These are phyloP conservation scores for Crithidia expoeki DNA, from an alignment of 208 protist genomes.

Conservation along the genomic window DNA sequence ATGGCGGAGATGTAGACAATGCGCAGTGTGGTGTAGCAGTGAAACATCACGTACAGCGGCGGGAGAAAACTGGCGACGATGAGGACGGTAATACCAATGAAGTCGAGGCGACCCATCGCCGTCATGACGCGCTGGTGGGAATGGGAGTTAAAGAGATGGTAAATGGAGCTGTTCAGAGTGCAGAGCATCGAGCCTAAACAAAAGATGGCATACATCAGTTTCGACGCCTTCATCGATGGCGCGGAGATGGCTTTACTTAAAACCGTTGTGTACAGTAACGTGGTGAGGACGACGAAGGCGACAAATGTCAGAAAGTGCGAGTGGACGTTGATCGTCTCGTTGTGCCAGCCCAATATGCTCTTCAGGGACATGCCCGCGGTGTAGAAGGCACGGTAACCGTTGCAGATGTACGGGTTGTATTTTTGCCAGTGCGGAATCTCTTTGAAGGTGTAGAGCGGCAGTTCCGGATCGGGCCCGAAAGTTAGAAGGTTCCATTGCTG, in stretches of 20 bases:
- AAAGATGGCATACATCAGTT: constrained; percentile 73
- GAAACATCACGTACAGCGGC: constrained; percentile 79
- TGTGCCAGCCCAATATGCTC: constrained; percentile 80
- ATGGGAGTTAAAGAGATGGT: constrained; percentile 76
- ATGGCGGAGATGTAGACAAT: constrained; percentile 74
- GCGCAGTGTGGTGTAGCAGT: constrained; percentile 61
- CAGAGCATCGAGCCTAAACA: constrained; percentile 76
- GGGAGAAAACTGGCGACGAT: constrained; percentile 85
- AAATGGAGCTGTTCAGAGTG: constrained; percentile 74
- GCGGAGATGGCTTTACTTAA: constrained; percentile 25
- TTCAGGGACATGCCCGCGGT: constrained; percentile 51
- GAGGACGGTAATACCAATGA: constrained; percentile 85
- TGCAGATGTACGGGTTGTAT: constrained; percentile 63
- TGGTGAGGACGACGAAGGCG: constrained; percentile 58
- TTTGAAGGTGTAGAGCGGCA: constrained; percentile 59
- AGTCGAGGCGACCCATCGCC: constrained; percentile 76
- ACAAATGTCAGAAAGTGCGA: constrained; percentile 75
- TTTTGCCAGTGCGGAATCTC: constrained; percentile 53
- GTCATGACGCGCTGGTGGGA: constrained; percentile 49
- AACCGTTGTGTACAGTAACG: constrained; percentile 53
- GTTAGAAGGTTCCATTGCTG: constrained; percentile 20
- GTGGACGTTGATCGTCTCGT: constrained; percentile 90
- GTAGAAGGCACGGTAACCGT: constrained; percentile 79
- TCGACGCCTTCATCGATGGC: constrained; percentile 21
- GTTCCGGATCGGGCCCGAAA: constrained; percentile 1